A percentile compares a stretch with the other conserved stretches of the same genome.
Evolutionary conservation across 495 filamentous ascomycete species (phyloP).

Genomic region (Daldinia grandis): DNA sequence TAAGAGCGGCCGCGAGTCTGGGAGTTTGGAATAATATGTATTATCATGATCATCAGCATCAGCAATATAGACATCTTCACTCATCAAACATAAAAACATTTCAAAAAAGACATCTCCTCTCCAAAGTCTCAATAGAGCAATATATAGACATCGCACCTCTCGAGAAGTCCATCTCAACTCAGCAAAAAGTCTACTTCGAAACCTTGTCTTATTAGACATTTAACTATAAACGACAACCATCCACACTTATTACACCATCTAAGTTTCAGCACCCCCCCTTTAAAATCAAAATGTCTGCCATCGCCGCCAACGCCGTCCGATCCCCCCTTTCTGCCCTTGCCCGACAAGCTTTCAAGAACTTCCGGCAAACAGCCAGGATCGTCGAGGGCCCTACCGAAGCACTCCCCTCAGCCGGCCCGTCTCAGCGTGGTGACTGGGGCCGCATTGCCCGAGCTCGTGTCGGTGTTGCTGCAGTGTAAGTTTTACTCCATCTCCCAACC

Average conservation of each 20-base stretch:
- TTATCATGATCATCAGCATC: constrained; percentile 2
- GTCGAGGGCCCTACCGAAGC: constrained; percentile 33
- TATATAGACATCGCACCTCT: constrained; percentile 40
- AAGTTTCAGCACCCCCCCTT: neutral
- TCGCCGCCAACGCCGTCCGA: constrained; percentile 25
- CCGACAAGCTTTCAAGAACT: constrained; percentile 35
- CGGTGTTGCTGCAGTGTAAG: constrained; percentile 33
- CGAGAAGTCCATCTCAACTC: constrained; percentile 19
- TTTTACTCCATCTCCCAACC: neutral
- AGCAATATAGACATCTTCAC: constrained; percentile 14
- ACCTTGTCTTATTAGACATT: constrained; percentile 35
- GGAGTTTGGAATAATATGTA: neutral
- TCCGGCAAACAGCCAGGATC: constrained; percentile 35
- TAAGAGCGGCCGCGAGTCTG: constrained; percentile 18
- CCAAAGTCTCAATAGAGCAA: constrained; percentile 15
- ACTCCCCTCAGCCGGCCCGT: neutral
- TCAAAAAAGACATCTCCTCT: constrained; percentile 2
- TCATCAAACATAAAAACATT: neutral
- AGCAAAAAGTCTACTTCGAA: constrained; percentile 20
- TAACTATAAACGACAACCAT: constrained; percentile 2
- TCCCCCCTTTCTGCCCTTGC: constrained; percentile 26
- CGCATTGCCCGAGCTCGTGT: constrained; percentile 28
- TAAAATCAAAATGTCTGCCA: constrained; percentile 29
- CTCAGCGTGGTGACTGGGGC: constrained; percentile 38
- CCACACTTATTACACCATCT: neutral